Percentiles rank a stretch among this genome's conserved stretches.
Conservation (phyloP, 441 rosid genomes). For the Erodium trifolium region DNA sequence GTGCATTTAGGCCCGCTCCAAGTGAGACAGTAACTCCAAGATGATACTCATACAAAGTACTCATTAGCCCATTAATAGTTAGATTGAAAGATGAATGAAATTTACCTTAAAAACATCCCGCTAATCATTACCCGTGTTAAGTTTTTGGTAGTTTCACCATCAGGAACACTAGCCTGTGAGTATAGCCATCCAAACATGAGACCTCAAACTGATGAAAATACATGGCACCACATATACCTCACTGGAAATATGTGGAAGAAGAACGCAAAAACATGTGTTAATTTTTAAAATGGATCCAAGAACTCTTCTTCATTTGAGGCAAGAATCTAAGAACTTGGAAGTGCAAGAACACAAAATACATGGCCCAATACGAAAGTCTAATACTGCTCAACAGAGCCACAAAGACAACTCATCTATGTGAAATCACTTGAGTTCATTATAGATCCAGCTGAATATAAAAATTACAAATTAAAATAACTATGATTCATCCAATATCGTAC, state of each 20-base stretch:
- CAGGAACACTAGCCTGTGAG: slow-evolving; percentile 83
- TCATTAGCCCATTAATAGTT: neutral
- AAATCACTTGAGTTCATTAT: neutral
- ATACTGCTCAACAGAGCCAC: neutral
- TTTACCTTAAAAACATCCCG: slow-evolving; percentile 86
- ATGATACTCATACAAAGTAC: neutral
- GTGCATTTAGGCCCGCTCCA: neutral
- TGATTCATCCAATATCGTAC: neutral
- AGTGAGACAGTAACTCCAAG: neutral
- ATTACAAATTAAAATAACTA: neutral
- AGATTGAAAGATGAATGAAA: slow-evolving; percentile 9
- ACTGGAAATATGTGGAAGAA: neutral
- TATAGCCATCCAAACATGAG: slow-evolving; percentile 22
- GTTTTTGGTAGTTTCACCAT: slow-evolving; percentile 62
- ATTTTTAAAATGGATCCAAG: neutral
- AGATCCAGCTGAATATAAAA: neutral
- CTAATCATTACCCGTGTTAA: slow-evolving; percentile 70
- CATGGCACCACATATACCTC: slow-evolving; percentile 4
- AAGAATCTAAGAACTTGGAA: neutral
- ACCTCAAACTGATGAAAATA: slow-evolving; percentile 15
- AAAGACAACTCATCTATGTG: slow-evolving; percentile 1
- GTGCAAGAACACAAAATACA: slow-evolving; percentile 6
- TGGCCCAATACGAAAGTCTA: neutral
- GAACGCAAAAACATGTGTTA: neutral
- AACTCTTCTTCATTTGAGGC: slow-evolving; percentile 3